phyloP scores from a whole-genome alignment of 441 rosid species.

The Brassica balearica region DNA sequence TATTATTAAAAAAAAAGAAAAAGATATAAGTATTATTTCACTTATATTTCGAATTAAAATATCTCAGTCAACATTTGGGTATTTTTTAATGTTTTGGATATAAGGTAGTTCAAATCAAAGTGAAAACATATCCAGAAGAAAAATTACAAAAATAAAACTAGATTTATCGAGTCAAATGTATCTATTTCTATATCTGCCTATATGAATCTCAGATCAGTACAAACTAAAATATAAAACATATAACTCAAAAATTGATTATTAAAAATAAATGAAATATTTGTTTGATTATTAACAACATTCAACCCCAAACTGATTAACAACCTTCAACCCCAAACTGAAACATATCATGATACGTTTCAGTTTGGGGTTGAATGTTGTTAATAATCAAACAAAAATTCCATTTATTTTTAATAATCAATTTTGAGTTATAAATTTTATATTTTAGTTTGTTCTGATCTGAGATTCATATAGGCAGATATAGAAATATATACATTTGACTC shows the following conservation, averaged over 20 bases:
- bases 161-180: not conserved
- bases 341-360: not conserved
- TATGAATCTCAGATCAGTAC: not conserved
- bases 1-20: not conserved
- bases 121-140: not conserved
- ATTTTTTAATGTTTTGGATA: not conserved
- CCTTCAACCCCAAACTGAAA: too few relatives aligned
- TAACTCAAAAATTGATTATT: not conserved
- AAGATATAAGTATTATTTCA: not conserved
- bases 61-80: not conserved
- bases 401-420: not conserved
- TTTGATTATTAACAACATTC: not conserved
- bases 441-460: not conserved
- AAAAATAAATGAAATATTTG: not conserved
- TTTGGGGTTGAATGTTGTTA: not conserved
- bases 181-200: not conserved
- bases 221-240: not conserved
- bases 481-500: not conserved
- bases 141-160: not conserved
- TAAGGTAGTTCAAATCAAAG: not conserved
- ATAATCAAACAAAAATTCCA: not conserved
- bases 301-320: not conserved
- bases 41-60: not conserved
- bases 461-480: not conserved
- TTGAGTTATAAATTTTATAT: not conserved